Percentiles rank a stretch among this genome's conserved stretches.
Conservation (phyloP, 23 red algal species). For the Gracilaria domingensis region DNA sequence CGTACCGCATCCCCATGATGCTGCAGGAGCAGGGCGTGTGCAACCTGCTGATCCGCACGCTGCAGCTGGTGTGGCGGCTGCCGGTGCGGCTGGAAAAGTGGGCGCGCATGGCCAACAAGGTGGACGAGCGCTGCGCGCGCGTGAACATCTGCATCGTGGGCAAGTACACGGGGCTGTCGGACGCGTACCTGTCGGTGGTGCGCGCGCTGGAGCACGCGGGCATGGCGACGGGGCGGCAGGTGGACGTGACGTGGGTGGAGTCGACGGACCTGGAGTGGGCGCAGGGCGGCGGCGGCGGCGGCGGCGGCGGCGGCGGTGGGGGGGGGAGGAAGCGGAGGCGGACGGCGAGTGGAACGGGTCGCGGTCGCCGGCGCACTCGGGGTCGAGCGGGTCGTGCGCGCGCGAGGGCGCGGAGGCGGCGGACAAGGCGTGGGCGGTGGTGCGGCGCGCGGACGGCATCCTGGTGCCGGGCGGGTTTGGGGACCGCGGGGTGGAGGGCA, state of each 20-base stretch:
- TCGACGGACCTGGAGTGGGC: constrained; percentile 76
- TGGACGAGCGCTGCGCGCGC: constrained; percentile 10
- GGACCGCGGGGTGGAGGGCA: constrained; percentile 92
- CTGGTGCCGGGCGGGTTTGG: constrained; percentile 99
- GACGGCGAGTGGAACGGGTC: not conserved
- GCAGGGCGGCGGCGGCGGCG: not conserved
- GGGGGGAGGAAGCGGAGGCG: not conserved
- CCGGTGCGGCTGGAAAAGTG: constrained; percentile 90
- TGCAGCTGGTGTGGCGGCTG: constrained; percentile 94
- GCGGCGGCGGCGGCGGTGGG: not conserved
- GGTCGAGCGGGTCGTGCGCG: constrained; percentile 1
- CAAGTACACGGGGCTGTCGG: constrained; percentile 94
- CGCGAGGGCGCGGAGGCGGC: not conserved
- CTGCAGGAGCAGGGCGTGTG: constrained; percentile 97
- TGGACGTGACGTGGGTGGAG: constrained; percentile 88
- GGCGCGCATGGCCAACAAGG: constrained; percentile 82
- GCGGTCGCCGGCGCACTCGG: not conserved
- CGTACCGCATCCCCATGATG: constrained; percentile 97
- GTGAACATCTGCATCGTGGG: constrained; percentile 91
- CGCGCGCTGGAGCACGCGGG: constrained; percentile 92
- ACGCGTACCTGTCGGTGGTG: constrained; percentile 92
- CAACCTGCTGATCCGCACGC: constrained; percentile 89
- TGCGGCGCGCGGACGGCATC: constrained; percentile 83
- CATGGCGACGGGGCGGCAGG: constrained; percentile 84
- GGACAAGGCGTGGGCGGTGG: constrained; percentile 76